Evolutionary conservation across 257 asterid genomes (phyloP), one percentile per base, ranked within the genome.

Genomic region (Nicotiana tabacum): DNA sequence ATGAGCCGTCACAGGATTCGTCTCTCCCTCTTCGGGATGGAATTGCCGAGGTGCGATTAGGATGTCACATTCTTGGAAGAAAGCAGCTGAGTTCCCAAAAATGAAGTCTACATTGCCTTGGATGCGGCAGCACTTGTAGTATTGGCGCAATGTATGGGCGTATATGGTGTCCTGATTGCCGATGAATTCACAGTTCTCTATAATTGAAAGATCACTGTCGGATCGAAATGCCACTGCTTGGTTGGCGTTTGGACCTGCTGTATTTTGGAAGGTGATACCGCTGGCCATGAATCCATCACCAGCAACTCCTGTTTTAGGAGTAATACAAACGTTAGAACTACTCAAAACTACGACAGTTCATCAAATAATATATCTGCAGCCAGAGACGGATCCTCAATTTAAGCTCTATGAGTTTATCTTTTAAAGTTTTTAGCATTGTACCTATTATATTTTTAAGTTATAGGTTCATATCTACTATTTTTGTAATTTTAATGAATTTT

Each of bases 241-340:
- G 29, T 76, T 79, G 51, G 82, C 84, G 0, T 43, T 82, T 3
- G 84, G 72, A 15, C 84, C 84, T 16, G 87, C 87, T 30, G 82
- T 84, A 84, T 84, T 84, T 66, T 74, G 78, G 82, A 84, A 16
- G 3, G 87, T 84, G 39, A 84, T 15, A 16, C 30, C 82, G 3
- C 72, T 84, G 12, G 87, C 87, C 87, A 84, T 84, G 78, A 84
- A 84, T 78, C 87, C 84, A 81, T 84, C 87, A 2, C 84, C 87
- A 61, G 15, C 16, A 7, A 84, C 87, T 72, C 84, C 87, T 81
- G 82, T 30, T 43, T 43, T 43, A 43, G 10, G 48, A 7, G 48
- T 43, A 43, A 7, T 13, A 1, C 65, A 77, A 15, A 29, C 15
- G 60, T 55, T 55, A 55, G 21, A 55, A 55, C 17, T 13, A 55